Evolutionary conservation across 2,329 filamentous ascomycete genomes (phyloP).

Genomic region (Coniochaeta prunicola): DNA sequence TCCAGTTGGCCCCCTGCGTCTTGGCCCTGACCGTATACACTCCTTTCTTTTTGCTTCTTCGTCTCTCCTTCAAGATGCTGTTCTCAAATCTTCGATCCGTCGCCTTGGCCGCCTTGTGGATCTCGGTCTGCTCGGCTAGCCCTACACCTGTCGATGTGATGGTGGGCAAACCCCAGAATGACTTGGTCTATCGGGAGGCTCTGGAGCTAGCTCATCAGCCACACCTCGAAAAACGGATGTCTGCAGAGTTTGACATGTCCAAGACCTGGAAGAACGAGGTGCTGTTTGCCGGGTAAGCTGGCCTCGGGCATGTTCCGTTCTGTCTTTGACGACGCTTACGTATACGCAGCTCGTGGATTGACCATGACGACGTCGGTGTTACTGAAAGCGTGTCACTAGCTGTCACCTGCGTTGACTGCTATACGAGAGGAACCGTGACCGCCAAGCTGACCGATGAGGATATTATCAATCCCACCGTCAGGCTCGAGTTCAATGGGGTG

Average conservation of each 20-base stretch:
- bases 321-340: conserved; percentile 1
- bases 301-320: not conserved
- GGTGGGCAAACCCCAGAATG: conserved; percentile 5
- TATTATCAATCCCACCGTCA: conserved; percentile 29
- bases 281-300: conserved; percentile 11
- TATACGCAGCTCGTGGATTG: conserved; percentile 7
- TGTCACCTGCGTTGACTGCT: conserved; percentile 39
- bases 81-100: not conserved
- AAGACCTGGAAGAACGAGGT: conserved; percentile 11
- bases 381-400: conserved; percentile 15
- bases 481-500: conserved; percentile 39
- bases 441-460: conserved; percentile 34
- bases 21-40: not conserved
- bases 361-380: conserved; percentile 2
- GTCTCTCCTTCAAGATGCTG: conserved; percentile 2
- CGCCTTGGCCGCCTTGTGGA: not conserved
- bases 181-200: conserved; percentile 9
- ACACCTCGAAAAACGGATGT: conserved; percentile 10
- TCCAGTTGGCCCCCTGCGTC: not conserved
- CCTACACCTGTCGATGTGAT: conserved; percentile 4
- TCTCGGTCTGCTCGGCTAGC: conserved; percentile 3
- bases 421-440: conserved; percentile 39
- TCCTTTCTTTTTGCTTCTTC: not conserved
- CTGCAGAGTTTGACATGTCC: conserved; percentile 9
- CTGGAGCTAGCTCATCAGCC: conserved; percentile 9